These are phyloP conservation scores for Zoysia pacifica DNA, from an alignment of 176 grass and related monocot genomes.

Conservation along the genomic window DNA sequence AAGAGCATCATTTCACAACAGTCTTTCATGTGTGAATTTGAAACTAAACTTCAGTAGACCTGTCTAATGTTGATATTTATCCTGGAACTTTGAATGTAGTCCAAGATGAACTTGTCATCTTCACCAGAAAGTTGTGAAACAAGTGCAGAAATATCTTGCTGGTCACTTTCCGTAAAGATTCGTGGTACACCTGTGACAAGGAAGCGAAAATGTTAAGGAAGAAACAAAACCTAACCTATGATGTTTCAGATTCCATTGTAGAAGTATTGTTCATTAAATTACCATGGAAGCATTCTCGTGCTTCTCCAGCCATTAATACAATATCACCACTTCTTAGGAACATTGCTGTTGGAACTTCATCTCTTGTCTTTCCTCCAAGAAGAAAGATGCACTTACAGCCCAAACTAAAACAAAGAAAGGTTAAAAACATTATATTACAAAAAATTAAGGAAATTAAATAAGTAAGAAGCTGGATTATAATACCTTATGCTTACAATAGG, in stretches of 20 bases:
- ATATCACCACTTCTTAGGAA: constrained; percentile 77
- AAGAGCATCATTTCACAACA: not conserved
- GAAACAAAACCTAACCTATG: not conserved
- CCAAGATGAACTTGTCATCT: constrained; percentile 51
- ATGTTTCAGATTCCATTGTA: not conserved
- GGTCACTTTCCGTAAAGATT: constrained; percentile 66
- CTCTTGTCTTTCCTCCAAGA: constrained; percentile 78
- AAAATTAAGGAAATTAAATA: constrained; percentile 17
- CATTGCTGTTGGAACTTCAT: constrained; percentile 77
- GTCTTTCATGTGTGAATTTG: not conserved
- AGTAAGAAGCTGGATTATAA: not conserved
- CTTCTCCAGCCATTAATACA: constrained; percentile 77
- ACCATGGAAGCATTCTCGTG: constrained; percentile 92
- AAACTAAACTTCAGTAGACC: constrained; percentile 49
- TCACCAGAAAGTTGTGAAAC: constrained; percentile 50
- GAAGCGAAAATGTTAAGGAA: constrained; percentile 23
- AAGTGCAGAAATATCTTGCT: constrained; percentile 57
- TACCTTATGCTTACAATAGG: constrained; percentile 96
- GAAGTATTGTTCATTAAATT: constrained; percentile 15
- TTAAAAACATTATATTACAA: not conserved
- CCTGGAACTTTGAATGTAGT: constrained; percentile 75
- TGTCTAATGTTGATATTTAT: constrained; percentile 93
- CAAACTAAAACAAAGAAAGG: constrained; percentile 47
- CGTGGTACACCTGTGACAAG: constrained; percentile 50
- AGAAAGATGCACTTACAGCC: constrained; percentile 93